A percentile compares a stretch with the other conserved stretches of the same genome.
Evolutionary conservation across 495 filamentous ascomycete species (phyloP).

Genomic region (Penicillium silybi): DNA sequence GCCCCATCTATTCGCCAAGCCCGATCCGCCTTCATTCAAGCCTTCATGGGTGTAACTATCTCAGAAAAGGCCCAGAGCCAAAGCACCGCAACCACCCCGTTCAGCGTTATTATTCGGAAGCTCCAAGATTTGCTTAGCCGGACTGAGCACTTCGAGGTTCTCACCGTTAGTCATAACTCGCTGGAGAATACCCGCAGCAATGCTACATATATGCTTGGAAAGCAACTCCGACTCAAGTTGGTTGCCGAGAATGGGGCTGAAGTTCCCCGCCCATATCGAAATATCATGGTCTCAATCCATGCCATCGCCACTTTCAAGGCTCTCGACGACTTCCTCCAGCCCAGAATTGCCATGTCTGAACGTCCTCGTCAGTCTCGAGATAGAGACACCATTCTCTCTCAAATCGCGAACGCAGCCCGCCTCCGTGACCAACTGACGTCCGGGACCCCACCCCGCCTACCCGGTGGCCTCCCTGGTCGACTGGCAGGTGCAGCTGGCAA

Average conservation of each 20-base stretch:
- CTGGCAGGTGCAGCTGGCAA: conserved; percentile 24
- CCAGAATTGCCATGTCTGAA: conserved; percentile 80
- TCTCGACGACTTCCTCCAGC: conserved; percentile 91
- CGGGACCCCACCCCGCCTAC: conserved; percentile 24
- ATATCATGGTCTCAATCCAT: conserved; percentile 97
- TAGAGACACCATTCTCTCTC: conserved; percentile 67
- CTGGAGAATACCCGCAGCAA: conserved; percentile 91
- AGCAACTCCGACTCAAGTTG: conserved; percentile 87
- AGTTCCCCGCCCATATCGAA: conserved; percentile 78
- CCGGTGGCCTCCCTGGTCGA: conserved; percentile 20
- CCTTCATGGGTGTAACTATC: conserved; percentile 82
- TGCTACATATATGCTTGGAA: conserved; percentile 91
- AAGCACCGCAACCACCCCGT: conserved; percentile 69
- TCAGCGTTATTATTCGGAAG: conserved; percentile 89
- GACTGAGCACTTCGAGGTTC: conserved; percentile 95
- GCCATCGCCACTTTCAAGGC: conserved; percentile 98
- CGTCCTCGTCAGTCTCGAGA: conserved; percentile 64
- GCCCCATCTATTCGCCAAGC: conserved; percentile 51
- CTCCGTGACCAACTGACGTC: conserved; percentile 41
- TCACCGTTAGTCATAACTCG: conserved; percentile 90
- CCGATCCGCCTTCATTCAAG: conserved; percentile 79
- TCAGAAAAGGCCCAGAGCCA: conserved; percentile 59
- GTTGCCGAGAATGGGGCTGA: conserved; percentile 87
- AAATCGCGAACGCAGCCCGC: conserved; percentile 72
- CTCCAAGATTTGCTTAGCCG: conserved; percentile 93